A percentile compares a stretch with the other conserved stretches of the same genome.
These are phyloP conservation scores for Setaria viridis DNA, from an alignment of 202 grass and related monocot species.

Conservation along the genomic window DNA sequence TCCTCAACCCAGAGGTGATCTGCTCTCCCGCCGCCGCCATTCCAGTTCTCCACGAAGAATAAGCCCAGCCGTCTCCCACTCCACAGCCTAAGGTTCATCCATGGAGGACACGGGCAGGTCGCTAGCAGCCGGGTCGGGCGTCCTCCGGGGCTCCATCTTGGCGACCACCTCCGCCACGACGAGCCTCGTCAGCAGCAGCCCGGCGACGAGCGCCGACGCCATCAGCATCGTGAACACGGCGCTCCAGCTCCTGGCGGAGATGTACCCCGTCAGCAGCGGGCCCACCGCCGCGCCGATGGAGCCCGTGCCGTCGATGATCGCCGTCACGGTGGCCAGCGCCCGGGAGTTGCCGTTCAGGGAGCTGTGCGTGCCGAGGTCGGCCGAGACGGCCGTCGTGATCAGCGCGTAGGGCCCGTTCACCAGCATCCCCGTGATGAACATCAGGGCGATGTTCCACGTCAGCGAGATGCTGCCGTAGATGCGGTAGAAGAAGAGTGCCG, in stretches of 20 bases:
- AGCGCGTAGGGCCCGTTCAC: conserved; percentile 95
- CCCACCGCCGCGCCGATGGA: conserved; percentile 88
- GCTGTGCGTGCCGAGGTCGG: conserved; percentile 90
- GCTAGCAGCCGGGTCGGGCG: background rate
- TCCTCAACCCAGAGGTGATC: background rate
- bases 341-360: conserved; percentile 85
- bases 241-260: conserved; percentile 79
- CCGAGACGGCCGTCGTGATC: conserved; percentile 89
- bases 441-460: conserved; percentile 71
- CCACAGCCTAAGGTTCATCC: conserved; percentile 49
- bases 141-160: conserved; percentile 63
- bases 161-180: conserved; percentile 68
- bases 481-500: conserved; percentile 88
- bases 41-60: background rate
- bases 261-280: conserved; percentile 91
- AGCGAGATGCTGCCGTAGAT: conserved; percentile 76
- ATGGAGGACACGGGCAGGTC: conserved; percentile 62
- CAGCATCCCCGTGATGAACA: conserved; percentile 83
- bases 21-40: conserved; percentile 2
- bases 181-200: conserved; percentile 72
- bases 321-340: conserved; percentile 90
- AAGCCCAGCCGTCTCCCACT: background rate
- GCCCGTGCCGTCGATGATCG: conserved; percentile 92
- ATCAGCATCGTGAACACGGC: conserved; percentile 95
- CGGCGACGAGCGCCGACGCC: conserved; percentile 76